These are phyloP conservation scores for Gryganskiella cystojenkinii DNA, from an alignment of 192 early-diverging fungal genomes.

Conservation along the genomic window DNA sequence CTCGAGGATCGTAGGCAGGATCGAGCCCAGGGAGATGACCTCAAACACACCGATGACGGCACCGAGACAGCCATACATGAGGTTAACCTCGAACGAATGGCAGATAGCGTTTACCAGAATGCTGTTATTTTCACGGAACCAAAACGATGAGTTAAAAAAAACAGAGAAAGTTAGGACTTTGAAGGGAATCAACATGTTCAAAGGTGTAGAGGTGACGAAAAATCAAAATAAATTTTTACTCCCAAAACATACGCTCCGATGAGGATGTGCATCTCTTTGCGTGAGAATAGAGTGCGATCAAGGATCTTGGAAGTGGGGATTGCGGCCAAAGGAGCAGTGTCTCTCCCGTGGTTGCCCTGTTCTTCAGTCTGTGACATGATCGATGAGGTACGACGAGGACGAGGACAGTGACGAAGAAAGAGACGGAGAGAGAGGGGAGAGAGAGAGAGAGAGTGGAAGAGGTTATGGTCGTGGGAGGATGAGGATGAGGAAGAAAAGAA, in stretches of 20 bases:
- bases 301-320: conserved; percentile 15
- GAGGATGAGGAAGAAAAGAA: too few species aligned
- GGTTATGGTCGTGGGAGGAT: too few species aligned
- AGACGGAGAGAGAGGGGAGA: too few species aligned
- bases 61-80: conserved; percentile 3
- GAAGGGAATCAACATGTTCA: background rate
- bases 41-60: background rate
- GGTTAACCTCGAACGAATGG: conserved; percentile 20
- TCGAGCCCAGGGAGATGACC: background rate
- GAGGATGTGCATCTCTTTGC: conserved; percentile 2
- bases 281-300: conserved; percentile 15
- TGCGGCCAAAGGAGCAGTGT: background rate
- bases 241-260: conserved; percentile 9
- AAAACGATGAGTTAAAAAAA: background rate
- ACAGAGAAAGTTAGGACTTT: background rate
- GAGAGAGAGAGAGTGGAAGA: too few species aligned
- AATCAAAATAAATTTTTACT: background rate
- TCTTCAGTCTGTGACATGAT: too few species aligned
- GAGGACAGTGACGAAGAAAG: too few species aligned
- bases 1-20: conserved; percentile 28
- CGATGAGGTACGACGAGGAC: too few species aligned
- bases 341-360: too few species aligned
- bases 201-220: background rate
- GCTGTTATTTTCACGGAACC: too few species aligned
- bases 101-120: conserved; percentile 11